These are phyloP conservation scores for Senecio squalidus DNA, from an alignment of 140 eudicot species.

Conservation along the genomic window DNA sequence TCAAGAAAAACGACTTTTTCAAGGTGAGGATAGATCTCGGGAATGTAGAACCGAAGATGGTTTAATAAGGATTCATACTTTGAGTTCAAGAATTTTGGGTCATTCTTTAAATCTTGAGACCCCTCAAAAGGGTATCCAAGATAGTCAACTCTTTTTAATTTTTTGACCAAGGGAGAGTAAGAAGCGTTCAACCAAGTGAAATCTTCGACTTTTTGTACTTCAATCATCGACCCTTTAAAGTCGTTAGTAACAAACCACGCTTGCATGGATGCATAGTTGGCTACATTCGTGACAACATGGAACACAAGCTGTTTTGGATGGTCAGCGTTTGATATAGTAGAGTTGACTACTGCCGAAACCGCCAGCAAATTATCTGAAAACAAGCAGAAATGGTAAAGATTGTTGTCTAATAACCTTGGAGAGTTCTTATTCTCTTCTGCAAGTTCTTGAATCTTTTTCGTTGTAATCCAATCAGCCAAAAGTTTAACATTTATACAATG, in stretches of 20 bases:
- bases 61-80: constrained; percentile 61
- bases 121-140: constrained; percentile 49
- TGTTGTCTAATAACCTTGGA: constrained; percentile 78
- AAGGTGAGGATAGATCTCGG: constrained; percentile 77
- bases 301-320: constrained; percentile 92
- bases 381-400: constrained; percentile 83
- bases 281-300: constrained; percentile 73
- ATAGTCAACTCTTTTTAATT: constrained; percentile 27
- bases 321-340: constrained; percentile 74
- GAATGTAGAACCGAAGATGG: constrained; percentile 86
- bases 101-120: constrained; percentile 20
- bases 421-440: constrained; percentile 59
- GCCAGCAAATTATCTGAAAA: constrained; percentile 83
- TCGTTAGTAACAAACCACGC: constrained; percentile 76
- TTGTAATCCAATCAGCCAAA: constrained; percentile 57
- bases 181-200: constrained; percentile 72
- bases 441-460: constrained; percentile 28
- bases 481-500: constrained; percentile 65
- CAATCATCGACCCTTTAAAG: constrained; percentile 76
- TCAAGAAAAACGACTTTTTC: constrained; percentile 89
- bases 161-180: constrained; percentile 56
- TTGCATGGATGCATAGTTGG: constrained; percentile 76
- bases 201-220: constrained; percentile 67
- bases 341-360: constrained; percentile 79
- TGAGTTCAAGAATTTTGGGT: constrained; percentile 35